Base-by-base conservation (phyloP, 1,139 yeast species). In the Meyerozyma athensensis region DNA sequence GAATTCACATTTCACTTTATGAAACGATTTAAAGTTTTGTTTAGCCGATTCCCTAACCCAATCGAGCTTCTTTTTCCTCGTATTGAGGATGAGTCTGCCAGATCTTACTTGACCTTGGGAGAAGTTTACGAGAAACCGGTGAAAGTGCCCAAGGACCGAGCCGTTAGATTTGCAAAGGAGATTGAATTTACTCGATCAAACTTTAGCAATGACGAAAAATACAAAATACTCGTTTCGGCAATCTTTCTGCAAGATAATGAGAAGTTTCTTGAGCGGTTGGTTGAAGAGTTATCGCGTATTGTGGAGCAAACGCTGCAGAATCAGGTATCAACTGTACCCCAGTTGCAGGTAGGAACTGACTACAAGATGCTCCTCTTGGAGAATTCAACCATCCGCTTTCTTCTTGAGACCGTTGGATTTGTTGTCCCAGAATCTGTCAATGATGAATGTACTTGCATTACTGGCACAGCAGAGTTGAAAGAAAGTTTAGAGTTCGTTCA, bases 11-110 rank as follows among this genome's bases (percentile, higher is more conserved):
- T 71, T 24, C 81, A 81, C 50, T 87, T 72, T 49, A 78, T 87
- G 79, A 73, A 76, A 42, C 75, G 76, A 43, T 68, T 92, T 44
- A 75, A 74, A 41, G 60, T 61, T 4, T 56, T 74, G 59, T 44
- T 66, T 69, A 43, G 68, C 56, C 34, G 72, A 56, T 52, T 75
- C 79, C 49, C 95, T 72, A 38, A 68, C 68, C 81, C 77, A 34
- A 68, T 84, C 12, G 96, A 89, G 50, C 48, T 90, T 7, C 60
- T 87, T 30, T 85, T 86, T 58, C 75, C 82, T 19, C 65, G 86
- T 48, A 58, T 80, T 45, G 77, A 77, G 36, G 77, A 72, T 16
- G 56, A 55, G 10, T 62, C 59, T 20, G 56, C 58, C 28, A 58
- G 58, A 37, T 53, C 63, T 2, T 77, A 56, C 43, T 59, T 74